Conservation (phyloP, 148 eudicot genomes). For the Nyssa sinensis region DNA sequence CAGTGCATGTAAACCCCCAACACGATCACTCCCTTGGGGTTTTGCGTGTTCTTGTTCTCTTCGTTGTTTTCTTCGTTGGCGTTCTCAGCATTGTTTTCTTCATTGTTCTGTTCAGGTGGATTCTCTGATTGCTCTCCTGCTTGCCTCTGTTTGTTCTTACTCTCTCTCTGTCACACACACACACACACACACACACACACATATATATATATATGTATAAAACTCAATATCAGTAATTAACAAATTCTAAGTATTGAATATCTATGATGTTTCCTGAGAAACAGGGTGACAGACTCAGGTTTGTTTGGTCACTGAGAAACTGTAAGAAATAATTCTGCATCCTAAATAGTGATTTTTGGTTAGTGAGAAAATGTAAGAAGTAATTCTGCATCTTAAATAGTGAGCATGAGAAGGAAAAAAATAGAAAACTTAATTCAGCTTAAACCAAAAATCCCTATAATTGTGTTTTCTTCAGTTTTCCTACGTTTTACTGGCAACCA, state of each 20-base stretch:
- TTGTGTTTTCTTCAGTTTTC: neutral
- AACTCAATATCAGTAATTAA: neutral
- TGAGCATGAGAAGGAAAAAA: neutral
- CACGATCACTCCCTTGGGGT: slow-evolving; percentile 29
- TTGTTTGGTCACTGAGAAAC: neutral
- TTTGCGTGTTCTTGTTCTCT: slow-evolving; percentile 5
- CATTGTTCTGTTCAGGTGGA: slow-evolving; percentile 12
- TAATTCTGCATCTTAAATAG: neutral
- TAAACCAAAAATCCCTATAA: too few species aligned
- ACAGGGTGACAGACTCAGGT: neutral
- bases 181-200: neutral
- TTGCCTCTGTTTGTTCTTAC: neutral
- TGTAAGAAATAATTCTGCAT: neutral
- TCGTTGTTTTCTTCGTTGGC: neutral
- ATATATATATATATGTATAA: neutral
- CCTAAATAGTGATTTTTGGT: neutral
- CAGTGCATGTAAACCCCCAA: slow-evolving; percentile 56
- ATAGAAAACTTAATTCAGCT: too few species aligned
- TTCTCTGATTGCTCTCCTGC: slow-evolving; percentile 29
- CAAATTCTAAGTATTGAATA: too few species aligned
- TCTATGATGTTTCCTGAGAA: too few species aligned
- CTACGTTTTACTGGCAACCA: slow-evolving; percentile 3
- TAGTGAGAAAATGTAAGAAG: too few species aligned
- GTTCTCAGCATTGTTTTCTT: slow-evolving; percentile 11
- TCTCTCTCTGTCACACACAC: neutral